Conservation (phyloP, 371 early-diverging fungal genomes). For the Paramicrosporidium saccamoebae region DNA sequence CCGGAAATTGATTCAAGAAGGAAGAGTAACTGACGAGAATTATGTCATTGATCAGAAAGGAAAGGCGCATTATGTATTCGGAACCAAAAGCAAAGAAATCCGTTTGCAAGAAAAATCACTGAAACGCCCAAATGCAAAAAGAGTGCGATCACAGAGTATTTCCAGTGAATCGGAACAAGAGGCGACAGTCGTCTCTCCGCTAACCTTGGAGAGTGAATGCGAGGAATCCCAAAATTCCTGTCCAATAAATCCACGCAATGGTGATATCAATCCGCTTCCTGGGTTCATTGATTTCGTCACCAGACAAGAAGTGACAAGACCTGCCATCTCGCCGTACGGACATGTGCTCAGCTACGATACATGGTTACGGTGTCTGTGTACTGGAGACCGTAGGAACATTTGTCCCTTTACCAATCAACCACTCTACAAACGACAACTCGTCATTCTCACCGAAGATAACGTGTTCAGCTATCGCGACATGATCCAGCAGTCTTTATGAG, state of each 20-base stretch:
- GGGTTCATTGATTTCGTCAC: conserved; percentile 77
- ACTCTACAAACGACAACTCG: conserved; percentile 53
- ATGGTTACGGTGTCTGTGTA: conserved; percentile 60
- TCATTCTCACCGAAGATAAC: conserved; percentile 41
- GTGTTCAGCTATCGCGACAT: conserved; percentile 36
- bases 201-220: too few species aligned
- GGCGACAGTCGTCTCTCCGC: too few species aligned
- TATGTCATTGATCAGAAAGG: conserved; percentile 56
- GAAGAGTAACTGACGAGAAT: conserved; percentile 51
- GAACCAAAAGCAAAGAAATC: conserved; percentile 4
- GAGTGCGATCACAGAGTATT: too few species aligned
- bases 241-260: conserved; percentile 4
- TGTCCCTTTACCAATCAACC: conserved; percentile 79
- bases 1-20: conserved; percentile 41
- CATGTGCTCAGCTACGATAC: conserved; percentile 74
- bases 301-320: conserved; percentile 50
- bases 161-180: too few species aligned
- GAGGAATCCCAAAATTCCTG: too few species aligned
- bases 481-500: conserved; percentile 9
- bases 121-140: not conserved
- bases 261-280: conserved; percentile 36
- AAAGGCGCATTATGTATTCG: conserved; percentile 48
- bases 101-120: not conserved
- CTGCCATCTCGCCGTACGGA: conserved; percentile 76
- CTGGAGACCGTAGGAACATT: conserved; percentile 28